Evolutionary conservation across 164 flowering plant genomes (phyloP), one percentile per base, ranked within the genome.

Genomic region (Umbilicus rupestris): DNA sequence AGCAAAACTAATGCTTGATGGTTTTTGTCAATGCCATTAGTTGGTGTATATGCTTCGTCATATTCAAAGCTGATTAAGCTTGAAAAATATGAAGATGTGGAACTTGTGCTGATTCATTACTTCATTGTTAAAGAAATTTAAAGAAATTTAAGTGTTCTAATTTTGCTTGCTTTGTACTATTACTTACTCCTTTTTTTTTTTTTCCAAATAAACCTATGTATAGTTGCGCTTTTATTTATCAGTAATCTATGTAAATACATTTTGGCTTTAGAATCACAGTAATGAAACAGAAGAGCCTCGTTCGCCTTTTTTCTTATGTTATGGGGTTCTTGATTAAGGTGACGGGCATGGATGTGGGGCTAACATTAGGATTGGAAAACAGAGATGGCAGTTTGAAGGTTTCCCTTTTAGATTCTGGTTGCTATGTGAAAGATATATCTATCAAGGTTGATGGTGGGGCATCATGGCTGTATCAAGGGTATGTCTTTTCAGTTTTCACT

Each of bases 401-500:
- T 60, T 71, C 83, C 39, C 78, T 83, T 42, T 5, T 70, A 65
- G 89, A 89, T n/a, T 81, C 89, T 73, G 89, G 93, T 39, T 90
- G 91, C 73, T 71, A 72, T 75, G 84, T 94, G 63, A 72, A 79
- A 63, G 85, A 83, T 66, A 81, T 94, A 30, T 71, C 80, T 37
- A 94, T 94, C 50, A 70, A 77, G 14, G 75, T 94, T 76, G 85
- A 87, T 73, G 98, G 98, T 60, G 98, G 98, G 72, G 92, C 96
- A 24, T 90, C 98, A 33, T 94, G 98, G 98, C 78, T 94, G 65
- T 94, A 94, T 81, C 96, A 90, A 84, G 95, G 93, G 98, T 94
- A 83, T 49, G 74, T 22, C 9, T 26, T 65, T 20, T 47, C 45
- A 28, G 55, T 22, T 16, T 15, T 4, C 24, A 64, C 24, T 14